These are phyloP conservation scores for Termitomyces sp. DNA, from an alignment of 768 basidiomycete species.

Conservation along the genomic window DNA sequence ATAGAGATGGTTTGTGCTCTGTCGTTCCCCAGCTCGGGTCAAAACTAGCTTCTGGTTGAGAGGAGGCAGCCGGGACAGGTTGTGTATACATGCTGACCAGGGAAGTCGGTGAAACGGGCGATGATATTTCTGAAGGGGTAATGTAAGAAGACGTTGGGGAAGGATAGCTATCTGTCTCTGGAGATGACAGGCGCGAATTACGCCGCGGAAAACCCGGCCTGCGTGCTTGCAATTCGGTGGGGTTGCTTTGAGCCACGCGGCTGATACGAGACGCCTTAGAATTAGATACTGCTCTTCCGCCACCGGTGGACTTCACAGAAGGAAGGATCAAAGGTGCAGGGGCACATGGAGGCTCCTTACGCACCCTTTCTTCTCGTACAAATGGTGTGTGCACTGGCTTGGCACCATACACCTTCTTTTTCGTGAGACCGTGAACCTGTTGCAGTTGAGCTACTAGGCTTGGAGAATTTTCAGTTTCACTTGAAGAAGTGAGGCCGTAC, in stretches of 20 bases:
- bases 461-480: conserved; percentile 25
- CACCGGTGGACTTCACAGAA: conserved; percentile 14
- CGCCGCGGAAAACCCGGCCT: conserved; percentile 24
- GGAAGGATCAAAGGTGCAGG: conserved; percentile 24
- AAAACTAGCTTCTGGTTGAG: conserved; percentile 1
- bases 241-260: conserved; percentile 27
- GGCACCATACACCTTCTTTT: conserved; percentile 59
- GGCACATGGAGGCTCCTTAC: conserved; percentile 18
- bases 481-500: conserved; percentile 7
- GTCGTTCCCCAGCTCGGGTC: conserved; percentile 4
- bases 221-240: conserved; percentile 25
- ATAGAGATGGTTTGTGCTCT: conserved; percentile 6
- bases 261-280: conserved; percentile 29
- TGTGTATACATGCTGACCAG: conserved; percentile 6
- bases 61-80: conserved; percentile 1
- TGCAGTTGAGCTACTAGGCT: conserved; percentile 59
- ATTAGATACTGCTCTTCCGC: conserved; percentile 25
- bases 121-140: conserved; percentile 11
- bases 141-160: conserved; percentile 14
- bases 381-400: conserved; percentile 48
- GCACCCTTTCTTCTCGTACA: conserved; percentile 43
- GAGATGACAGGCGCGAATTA: conserved; percentile 30
- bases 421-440: conserved; percentile 62
- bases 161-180: conserved; percentile 24
- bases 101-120: conserved; percentile 17